A percentile compares a stretch with the other conserved stretches of the same genome.
Conservation (phyloP, 495 filamentous ascomycete genomes). For the Daldinia bambusicola region DNA sequence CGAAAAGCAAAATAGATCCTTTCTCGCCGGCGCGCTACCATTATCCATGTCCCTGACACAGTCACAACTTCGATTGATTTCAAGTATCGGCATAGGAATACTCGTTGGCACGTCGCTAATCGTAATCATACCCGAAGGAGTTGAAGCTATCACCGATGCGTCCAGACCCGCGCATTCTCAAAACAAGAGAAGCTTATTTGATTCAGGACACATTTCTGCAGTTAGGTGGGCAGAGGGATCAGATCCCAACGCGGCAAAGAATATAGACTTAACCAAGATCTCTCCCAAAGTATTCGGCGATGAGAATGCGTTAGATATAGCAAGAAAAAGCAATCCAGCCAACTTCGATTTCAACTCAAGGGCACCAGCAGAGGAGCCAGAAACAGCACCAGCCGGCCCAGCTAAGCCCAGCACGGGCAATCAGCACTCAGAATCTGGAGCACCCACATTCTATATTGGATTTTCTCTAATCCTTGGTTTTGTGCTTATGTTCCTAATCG, state of each 20-base stretch:
- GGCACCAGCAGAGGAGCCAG: conserved; percentile 31
- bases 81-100: conserved; percentile 92
- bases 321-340: background rate
- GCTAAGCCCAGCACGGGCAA: conserved; percentile 18
- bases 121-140: conserved; percentile 96
- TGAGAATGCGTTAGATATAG: conserved; percentile 5
- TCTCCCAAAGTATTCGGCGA: background rate
- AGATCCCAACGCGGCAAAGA: conserved; percentile 5
- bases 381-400: conserved; percentile 21
- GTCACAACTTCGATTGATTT: conserved; percentile 87
- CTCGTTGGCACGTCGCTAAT: conserved; percentile 94
- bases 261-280: conserved; percentile 14
- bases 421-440: conserved; percentile 46
- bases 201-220: conserved; percentile 28
- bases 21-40: conserved; percentile 92
- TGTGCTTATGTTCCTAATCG: conserved; percentile 96
- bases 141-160: conserved; percentile 86
- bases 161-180: conserved; percentile 57
- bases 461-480: conserved; percentile 89
- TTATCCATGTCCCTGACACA: conserved; percentile 90
- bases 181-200: conserved; percentile 41
- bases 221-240: conserved; percentile 40
- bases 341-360: conserved; percentile 21
- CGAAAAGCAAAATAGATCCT: conserved; percentile 71
- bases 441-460: conserved; percentile 74